Base-by-base conservation (phyloP, 805 yeast species). In the Danielia oregonensis region DNA sequence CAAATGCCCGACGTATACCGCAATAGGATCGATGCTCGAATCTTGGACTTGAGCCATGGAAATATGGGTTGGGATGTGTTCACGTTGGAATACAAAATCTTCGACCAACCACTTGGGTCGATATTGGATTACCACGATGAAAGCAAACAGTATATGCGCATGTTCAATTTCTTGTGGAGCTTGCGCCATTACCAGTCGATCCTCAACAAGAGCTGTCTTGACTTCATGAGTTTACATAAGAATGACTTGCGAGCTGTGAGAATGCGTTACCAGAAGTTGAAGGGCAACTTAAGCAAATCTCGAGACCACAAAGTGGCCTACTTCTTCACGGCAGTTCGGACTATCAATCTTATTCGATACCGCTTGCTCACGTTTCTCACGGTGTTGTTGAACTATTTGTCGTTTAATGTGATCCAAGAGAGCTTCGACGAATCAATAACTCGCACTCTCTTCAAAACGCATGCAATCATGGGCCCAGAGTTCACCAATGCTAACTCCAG, bases 41-140 rank as follows among this genome's bases (percentile, higher is more conserved):
- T 89, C 15, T 65, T 89, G 31, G 87, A 83, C 39, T 61, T 82
- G 31, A 80, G 80, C 3, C 86, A 81, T 46, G 71, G 86, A 0
- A 76, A 79, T 18, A 60, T 77, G 32, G 96, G 96, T 1, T 89
- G 96, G 96, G 95, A 89, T 52, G 87, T 85, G 2, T 89, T 91
- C 55, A 86, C 96, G 0, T 62, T 89, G 24, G 97, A 88, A 52
- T 93, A 85, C 55, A 65, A 73, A 35, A 49, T 76, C 8, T 70
- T 76, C 6, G 63, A 72, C 17, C 69, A 84, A 3, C 63, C 91
- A 12, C 63, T 80, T 24, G 72, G 74, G 24, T 43, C 52, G 3
- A 37, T 67, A 54, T 29, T 60, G 49, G 40, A 66, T 35, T 45
- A 55, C 33, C 43, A 46, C 6, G 44, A 47, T 25, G 85, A 77